Evolutionary conservation across 1,284 basidiomycete species (phyloP), one percentile per base, ranked within the genome.

Genomic region (Puccinia novopanici): DNA sequence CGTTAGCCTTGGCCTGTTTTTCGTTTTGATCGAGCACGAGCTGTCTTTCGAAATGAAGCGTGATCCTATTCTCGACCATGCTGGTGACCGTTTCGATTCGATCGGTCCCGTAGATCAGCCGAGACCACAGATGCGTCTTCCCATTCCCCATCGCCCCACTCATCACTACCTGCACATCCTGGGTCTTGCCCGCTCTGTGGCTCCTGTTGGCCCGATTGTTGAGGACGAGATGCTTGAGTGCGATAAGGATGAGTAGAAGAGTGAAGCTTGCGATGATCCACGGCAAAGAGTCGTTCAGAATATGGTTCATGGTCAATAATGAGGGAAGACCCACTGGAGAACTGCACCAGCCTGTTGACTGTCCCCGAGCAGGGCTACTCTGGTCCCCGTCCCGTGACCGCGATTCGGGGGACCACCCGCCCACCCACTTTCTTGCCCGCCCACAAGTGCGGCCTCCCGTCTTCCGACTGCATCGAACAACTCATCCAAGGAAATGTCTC

Each of bases 121-220:
- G 65, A 48, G 76, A 78, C 76, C 76, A 78, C 40, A 78, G 67
- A 42, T 71, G 65, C 10, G 76, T 78, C 42, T 78, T 78, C 22
- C 76, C 76, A 61, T 68, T 57, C 3, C 65, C 65, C 76, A 78
- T 78, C 30, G 76, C 19, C 48, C 76, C 76, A 45, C 63, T 70
- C 24, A 78, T 59, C n/a, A 78, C 67, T 0, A 78, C 68, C 45
- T 48, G 63, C 6, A 67, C 63, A 67, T 67, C 48, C 63, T 67
- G n/a, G 40, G 19, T 34, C n/a, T 45, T 22, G 4, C 37, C 63
- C 8, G 42, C 13, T 48, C 42, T 34, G 9, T 45, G 42, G 42
- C 24, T n/a, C 63, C 24, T 8, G 34, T 45, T 4, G 4, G 40
- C 4, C 27, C 24, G 22, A 27, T 3, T 48, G 5, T 0, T 48